Conservation (phyloP, 73 alveolate genomes). For the Urostyla sp. region DNA sequence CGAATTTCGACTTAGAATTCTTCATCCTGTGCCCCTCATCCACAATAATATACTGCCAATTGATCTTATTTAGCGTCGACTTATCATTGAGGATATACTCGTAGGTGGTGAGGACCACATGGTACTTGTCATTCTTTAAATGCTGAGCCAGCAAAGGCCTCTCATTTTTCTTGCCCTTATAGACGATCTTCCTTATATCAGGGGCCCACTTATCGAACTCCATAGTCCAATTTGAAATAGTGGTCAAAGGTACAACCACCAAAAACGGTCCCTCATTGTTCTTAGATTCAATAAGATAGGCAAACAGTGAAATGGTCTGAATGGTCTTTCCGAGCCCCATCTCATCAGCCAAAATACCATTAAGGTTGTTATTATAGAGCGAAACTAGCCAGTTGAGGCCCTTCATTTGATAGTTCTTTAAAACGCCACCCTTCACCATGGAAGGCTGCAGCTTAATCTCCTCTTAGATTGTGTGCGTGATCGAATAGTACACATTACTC, state of each 20-base stretch:
- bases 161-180: conserved; percentile 94
- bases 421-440: conserved; percentile 85
- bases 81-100: conserved; percentile 97
- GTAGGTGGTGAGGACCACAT: conserved; percentile 96
- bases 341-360: conserved; percentile 99
- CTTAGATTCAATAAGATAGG: conserved; percentile 92
- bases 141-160: conserved; percentile 77
- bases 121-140: conserved; percentile 84
- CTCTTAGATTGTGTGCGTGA: conserved; percentile 96
- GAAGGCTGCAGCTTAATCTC: conserved; percentile 88
- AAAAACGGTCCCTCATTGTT: conserved; percentile 97
- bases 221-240: conserved; percentile 97
- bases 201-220: conserved; percentile 99
- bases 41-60: conserved; percentile 96
- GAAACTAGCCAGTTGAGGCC: conserved; percentile 98
- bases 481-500: conserved; percentile 86
- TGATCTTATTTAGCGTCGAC: conserved; percentile 83
- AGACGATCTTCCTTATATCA: conserved; percentile 87
- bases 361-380: conserved; percentile 94
- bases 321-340: conserved; percentile 99
- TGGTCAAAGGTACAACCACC: conserved; percentile 97
- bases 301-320: conserved; percentile 92
- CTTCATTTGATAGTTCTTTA: conserved; percentile 82
- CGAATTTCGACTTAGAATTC: conserved; percentile 95
- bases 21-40: conserved; percentile 99